phyloP scores from a whole-genome alignment of 192 early-diverging fungal genomes.

The Lobosporangium transversale region DNA sequence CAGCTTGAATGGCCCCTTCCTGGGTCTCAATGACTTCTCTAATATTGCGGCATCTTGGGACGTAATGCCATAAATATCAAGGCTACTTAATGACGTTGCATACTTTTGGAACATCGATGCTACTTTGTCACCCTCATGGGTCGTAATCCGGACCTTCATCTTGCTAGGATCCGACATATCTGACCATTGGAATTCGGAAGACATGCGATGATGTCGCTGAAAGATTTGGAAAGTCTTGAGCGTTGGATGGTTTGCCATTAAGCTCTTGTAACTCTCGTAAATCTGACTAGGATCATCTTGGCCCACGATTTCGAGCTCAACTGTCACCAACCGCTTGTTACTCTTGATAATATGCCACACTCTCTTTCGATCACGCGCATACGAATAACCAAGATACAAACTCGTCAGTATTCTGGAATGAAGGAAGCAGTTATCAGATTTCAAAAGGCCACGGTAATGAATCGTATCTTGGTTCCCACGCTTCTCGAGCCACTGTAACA shows the following conservation, averaged over 20 bases:
- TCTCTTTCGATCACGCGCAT: slow-evolving; percentile 16
- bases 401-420: slow-evolving; percentile 2
- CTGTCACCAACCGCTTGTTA: slow-evolving; percentile 11
- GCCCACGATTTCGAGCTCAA: slow-evolving; percentile 10
- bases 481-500: slow-evolving; percentile 6
- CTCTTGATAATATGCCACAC: slow-evolving; percentile 19
- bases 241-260: slow-evolving; percentile 20
- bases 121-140: slow-evolving; percentile 23
- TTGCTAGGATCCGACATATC: background rate
- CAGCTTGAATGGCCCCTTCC: slow-evolving; percentile 33
- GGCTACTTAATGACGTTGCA: background rate
- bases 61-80: slow-evolving; percentile 3
- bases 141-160: slow-evolving; percentile 12
- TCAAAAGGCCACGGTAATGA: slow-evolving; percentile 1
- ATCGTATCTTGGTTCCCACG: slow-evolving; percentile 13
- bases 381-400: background rate
- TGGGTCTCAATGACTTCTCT: slow-evolving; percentile 25
- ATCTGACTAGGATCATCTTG: slow-evolving; percentile 42
- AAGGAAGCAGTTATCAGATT: slow-evolving; percentile 2
- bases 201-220: background rate
- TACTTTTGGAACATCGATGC: slow-evolving; percentile 29
- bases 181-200: slow-evolving; percentile 16
- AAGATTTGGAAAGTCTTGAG: slow-evolving; percentile 11
- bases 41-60: slow-evolving; percentile 14
- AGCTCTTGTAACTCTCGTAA: slow-evolving; percentile 24